A percentile compares a stretch with the other conserved stretches of the same genome.
Conservation (phyloP, 805 yeast species). For the Saturnispora ahearnii region DNA sequence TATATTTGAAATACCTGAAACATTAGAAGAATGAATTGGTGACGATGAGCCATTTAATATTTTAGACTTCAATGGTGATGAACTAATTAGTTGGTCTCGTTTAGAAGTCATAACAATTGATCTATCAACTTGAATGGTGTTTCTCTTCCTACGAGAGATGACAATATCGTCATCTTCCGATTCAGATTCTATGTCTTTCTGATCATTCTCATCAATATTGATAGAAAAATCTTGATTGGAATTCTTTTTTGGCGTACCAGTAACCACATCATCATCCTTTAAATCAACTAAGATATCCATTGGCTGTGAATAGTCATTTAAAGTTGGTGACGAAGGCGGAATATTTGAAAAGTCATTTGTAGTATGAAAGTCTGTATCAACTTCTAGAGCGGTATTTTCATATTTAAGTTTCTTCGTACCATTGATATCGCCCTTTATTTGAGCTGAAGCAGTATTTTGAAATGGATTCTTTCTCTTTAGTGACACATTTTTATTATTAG, state of each 20-base stretch:
- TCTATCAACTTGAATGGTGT: constrained; percentile 33
- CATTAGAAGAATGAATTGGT: constrained; percentile 18
- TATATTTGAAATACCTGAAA: constrained; percentile 18
- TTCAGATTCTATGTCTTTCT: constrained; percentile 14
- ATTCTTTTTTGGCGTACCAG: constrained; percentile 4
- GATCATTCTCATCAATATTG: constrained; percentile 9
- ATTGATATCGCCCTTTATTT: neutral
- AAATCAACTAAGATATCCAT: constrained; percentile 10
- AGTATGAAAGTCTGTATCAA: constrained; percentile 16
- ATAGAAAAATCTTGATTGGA: neutral
- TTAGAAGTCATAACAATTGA: constrained; percentile 34
- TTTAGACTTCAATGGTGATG: constrained; percentile 20
- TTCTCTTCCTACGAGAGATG: constrained; percentile 44
- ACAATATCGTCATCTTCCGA: constrained; percentile 48
- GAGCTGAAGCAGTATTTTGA: constrained; percentile 12
- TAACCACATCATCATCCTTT: constrained; percentile 6
- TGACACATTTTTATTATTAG: neutral
- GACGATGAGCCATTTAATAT: constrained; percentile 22
- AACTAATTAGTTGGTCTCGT: constrained; percentile 16
- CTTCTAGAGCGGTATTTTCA: constrained; percentile 10
- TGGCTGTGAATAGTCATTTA: neutral
- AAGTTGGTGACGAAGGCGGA: constrained; percentile 28
- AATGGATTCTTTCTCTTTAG: constrained; percentile 22
- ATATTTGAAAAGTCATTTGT: constrained; percentile 18
- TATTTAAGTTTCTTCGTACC: neutral